These are phyloP conservation scores for Silene vulgaris DNA, from an alignment of 179 eudicot genomes.

Conservation along the genomic window DNA sequence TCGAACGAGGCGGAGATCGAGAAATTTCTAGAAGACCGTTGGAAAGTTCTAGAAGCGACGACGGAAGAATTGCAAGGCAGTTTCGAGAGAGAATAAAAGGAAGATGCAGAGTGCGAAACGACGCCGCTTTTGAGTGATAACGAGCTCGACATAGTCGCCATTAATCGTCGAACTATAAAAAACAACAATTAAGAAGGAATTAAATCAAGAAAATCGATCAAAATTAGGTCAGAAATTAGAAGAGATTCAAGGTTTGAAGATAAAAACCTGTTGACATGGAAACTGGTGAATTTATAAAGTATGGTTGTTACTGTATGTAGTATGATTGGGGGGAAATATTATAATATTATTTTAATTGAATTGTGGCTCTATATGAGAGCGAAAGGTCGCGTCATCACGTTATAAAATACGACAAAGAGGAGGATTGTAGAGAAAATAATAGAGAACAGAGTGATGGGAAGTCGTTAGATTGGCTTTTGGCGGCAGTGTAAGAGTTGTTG, in stretches of 20 bases:
- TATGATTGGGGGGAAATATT: slow-evolving; percentile 10
- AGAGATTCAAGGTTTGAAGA: slow-evolving; percentile 1
- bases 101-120: slow-evolving; percentile 43
- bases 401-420: too few species aligned
- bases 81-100: slow-evolving; percentile 35
- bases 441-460: not conserved
- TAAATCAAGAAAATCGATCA: not conserved
- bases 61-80: slow-evolving; percentile 21
- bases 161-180: slow-evolving; percentile 40
- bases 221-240: not conserved
- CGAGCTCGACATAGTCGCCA: slow-evolving; percentile 52
- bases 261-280: slow-evolving; percentile 48
- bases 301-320: not conserved
- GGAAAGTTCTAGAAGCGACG: slow-evolving; percentile 42
- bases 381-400: slow-evolving; percentile 17
- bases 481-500: too few species aligned
- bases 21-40: slow-evolving; percentile 31
- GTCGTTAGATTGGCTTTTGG: not conserved
- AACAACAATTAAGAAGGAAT: not conserved
- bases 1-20: slow-evolving; percentile 56
- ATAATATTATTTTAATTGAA: not conserved
- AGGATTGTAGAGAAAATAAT: too few species aligned
- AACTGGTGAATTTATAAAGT: not conserved
- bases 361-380: slow-evolving; percentile 14
- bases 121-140: slow-evolving; percentile 56